Evolutionary conservation across 1,139 yeast species (phyloP).

Genomic region (Candida sojae): DNA sequence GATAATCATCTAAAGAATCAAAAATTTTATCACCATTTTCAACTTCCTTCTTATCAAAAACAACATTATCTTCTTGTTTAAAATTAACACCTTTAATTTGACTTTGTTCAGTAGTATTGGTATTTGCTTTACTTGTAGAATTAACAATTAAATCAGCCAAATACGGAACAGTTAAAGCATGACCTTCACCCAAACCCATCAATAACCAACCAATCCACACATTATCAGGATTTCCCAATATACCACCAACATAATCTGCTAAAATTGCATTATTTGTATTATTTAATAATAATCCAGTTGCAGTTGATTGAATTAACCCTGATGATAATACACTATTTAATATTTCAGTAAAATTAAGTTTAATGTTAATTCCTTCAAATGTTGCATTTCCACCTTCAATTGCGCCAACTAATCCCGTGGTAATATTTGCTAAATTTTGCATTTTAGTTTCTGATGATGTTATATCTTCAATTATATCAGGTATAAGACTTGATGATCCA

Average conservation of each 20-base stretch:
- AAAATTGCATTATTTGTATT: slow-evolving; percentile 29
- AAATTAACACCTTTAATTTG: slow-evolving; percentile 7
- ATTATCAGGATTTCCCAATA: slow-evolving; percentile 21
- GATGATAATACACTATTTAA: slow-evolving; percentile 20
- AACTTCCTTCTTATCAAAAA: not conserved
- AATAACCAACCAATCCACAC: slow-evolving; percentile 32
- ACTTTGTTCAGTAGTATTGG: slow-evolving; percentile 11
- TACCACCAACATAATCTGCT: slow-evolving; percentile 26
- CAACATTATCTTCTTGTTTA: not conserved
- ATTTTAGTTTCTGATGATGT: slow-evolving; percentile 22
- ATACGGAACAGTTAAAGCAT: slow-evolving; percentile 27
- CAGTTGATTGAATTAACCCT: slow-evolving; percentile 28
- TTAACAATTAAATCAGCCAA: slow-evolving; percentile 28
- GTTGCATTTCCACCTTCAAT: slow-evolving; percentile 40
- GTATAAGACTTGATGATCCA: slow-evolving; percentile 31
- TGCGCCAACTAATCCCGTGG: slow-evolving; percentile 11
- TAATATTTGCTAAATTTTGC: slow-evolving; percentile 23
- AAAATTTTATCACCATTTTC: slow-evolving; percentile 4
- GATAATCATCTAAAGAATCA: slow-evolving; percentile 27
- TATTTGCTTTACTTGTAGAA: slow-evolving; percentile 22
- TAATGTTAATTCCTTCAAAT: slow-evolving; percentile 34
- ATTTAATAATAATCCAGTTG: slow-evolving; percentile 27
- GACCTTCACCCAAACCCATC: slow-evolving; percentile 34
- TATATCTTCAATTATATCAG: slow-evolving; percentile 29
- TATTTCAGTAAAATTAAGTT: slow-evolving; percentile 24